A percentile compares a stretch with the other conserved stretches of the same genome.
Conservation (phyloP, 257 asterid species). For the Solanum microdontum region DNA sequence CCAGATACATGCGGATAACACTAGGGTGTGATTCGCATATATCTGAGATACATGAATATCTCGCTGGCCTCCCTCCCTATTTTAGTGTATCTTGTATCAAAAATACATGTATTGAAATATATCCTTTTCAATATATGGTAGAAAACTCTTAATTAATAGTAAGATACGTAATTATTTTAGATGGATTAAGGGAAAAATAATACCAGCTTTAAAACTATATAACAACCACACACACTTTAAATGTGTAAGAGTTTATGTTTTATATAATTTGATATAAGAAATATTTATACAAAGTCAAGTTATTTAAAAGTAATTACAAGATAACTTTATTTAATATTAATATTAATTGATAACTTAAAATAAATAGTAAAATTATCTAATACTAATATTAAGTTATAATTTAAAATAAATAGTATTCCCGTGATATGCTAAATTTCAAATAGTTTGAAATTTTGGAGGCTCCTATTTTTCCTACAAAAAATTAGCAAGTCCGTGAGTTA, state of each 20-base stretch:
- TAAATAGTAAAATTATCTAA: not conserved
- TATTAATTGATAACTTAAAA: not conserved
- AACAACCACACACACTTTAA: not conserved
- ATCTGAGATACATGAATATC: too few species aligned
- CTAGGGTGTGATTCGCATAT: rapidly evolving
- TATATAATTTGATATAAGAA: not conserved
- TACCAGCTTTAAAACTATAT: not conserved
- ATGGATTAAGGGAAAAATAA: not conserved
- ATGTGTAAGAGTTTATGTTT: not conserved
- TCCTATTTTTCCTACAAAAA: not conserved
- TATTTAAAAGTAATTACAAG: not conserved
- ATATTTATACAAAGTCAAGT: not conserved
- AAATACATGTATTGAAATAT: not conserved
- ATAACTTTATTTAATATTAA: too few species aligned
- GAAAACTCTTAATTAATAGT: too few species aligned
- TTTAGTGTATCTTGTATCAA: not conserved
- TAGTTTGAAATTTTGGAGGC: not conserved
- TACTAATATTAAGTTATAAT: not conserved
- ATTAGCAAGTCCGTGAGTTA: not conserved
- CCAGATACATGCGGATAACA: not conserved
- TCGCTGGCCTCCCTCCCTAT: not conserved
- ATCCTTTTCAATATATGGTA: not conserved
- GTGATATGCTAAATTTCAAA: not conserved
- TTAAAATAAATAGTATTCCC: not conserved
- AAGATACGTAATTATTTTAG: not conserved